Evolutionary conservation across 805 yeast genomes (phyloP), one percentile per base, ranked within the genome.

Genomic region (Candida vartiovaarae): DNA sequence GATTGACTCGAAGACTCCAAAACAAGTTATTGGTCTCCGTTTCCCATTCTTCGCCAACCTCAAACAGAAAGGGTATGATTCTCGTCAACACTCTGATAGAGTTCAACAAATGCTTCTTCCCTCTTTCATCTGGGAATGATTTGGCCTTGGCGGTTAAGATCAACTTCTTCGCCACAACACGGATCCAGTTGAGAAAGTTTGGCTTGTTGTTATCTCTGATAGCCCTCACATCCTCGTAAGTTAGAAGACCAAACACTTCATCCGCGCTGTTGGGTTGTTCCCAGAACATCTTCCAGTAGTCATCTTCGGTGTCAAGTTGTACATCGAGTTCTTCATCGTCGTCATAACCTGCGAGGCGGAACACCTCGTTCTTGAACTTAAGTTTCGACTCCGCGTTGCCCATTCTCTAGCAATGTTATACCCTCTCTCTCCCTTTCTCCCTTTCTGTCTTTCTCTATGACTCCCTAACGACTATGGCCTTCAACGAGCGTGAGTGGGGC

Each of bases 341-440:
- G 8, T 33, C 35, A 33, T 33, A 23, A 7, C 75, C 80, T 4
- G 78, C 74, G 27, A 86, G 71, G 49, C 70, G 67, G 55, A 73
- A 72, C 48, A 84, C 74, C 54, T 80, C 86, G 54, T 73, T 74
- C 57, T 76, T 79, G 61, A 78, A 75, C 42, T 68, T 67, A 33
- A 76, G 64, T 55, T 73, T 82, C 25, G 90, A 84, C 45, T 84
- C 91, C n/a, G 82, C 67, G 30, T 82, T 75, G 35, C 83, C 89
- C 95, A 87, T 87, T 34, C 23, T 9, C 6, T 3, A n/a, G 15
- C 6, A 28, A 7, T 28, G 9, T 28, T 28, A 28, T 28, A 28
- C 30, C 9, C 9, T 9, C 30, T 28, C 9, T 9, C 30, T 28
- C 9, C 8, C 9, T 28, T 9, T 28, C 6, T 28, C 8, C 8